phyloP scores from a whole-genome alignment of 345 rosid genomes.

The Balakata baccata region DNA sequence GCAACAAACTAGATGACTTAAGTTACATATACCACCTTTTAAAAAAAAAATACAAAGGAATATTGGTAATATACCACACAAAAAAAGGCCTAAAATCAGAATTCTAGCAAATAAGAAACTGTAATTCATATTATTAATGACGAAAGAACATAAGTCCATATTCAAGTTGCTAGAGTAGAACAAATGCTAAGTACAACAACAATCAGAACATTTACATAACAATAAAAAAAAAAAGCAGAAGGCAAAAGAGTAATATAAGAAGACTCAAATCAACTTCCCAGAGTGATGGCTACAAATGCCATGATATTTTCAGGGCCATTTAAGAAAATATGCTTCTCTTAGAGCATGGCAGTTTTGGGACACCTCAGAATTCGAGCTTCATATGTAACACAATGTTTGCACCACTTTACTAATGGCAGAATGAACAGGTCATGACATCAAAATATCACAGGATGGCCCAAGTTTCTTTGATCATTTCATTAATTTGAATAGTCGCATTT shows the following conservation, averaged over 20 bases:
- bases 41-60: background rate
- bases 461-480: too few species aligned
- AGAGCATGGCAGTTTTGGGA: background rate
- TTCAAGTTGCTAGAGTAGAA: too few species aligned
- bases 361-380: background rate
- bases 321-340: background rate
- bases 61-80: background rate
- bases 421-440: background rate
- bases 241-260: background rate
- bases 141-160: too few species aligned
- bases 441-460: too few species aligned
- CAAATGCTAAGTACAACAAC: background rate
- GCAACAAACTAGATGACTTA: too few species aligned
- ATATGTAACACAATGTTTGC: too few species aligned
- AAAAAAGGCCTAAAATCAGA: background rate
- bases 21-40: background rate
- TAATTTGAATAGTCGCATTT: too few species aligned
- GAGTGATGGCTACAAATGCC: background rate
- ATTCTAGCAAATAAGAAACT: slow-evolving; percentile 1
- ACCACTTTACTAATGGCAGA: background rate
- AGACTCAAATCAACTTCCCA: background rate
- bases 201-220: background rate
- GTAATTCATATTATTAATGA: background rate
- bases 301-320: background rate
- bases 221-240: background rate